Evolutionary conservation across 164 flowering plant genomes (phyloP).

Genomic region (Aristolochia californica): DNA sequence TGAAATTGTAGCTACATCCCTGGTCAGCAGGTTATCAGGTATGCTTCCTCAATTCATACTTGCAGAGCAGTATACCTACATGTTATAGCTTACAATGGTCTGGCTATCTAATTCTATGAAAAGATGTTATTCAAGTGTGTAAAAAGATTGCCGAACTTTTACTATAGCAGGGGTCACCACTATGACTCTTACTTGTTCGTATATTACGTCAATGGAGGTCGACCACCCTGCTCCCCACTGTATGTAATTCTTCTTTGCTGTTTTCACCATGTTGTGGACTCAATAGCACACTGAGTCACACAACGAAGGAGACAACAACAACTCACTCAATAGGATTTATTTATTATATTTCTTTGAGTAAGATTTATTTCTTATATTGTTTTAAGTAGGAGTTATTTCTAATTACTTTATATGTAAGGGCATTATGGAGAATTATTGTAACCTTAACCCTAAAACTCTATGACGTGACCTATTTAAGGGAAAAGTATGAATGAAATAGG

Average conservation of each 20-base stretch:
- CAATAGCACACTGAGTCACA: too few relatives aligned
- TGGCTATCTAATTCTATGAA: conserved; percentile 76
- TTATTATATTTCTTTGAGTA: too few relatives aligned
- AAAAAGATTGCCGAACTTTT: conserved; percentile 54
- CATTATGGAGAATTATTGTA: too few relatives aligned
- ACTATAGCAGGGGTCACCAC: conserved; percentile 67
- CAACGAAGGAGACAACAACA: too few relatives aligned
- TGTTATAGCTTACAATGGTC: conserved; percentile 73
- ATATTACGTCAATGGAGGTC: conserved; percentile 82
- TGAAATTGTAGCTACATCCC: conserved; percentile 51
- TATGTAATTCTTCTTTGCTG: conserved; percentile 28
- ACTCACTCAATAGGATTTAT: too few relatives aligned
- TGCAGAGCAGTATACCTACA: conserved; percentile 91
- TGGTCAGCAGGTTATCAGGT: conserved; percentile 72
- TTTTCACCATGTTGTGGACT: too few relatives aligned
- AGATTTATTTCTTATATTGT: too few relatives aligned
- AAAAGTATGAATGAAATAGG: too few relatives aligned
- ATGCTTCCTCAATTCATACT: conserved; percentile 51
- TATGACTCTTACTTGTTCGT: conserved; percentile 81
- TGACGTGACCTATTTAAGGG: too few relatives aligned
- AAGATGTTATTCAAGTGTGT: conserved; percentile 81
- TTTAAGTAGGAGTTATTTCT: too few relatives aligned
- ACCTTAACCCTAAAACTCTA: too few relatives aligned
- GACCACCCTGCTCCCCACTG: conserved; percentile 88
- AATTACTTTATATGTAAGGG: too few relatives aligned